These are phyloP conservation scores for Myxozyma melibiosi DNA, from an alignment of 805 yeast genomes.

Conservation along the genomic window DNA sequence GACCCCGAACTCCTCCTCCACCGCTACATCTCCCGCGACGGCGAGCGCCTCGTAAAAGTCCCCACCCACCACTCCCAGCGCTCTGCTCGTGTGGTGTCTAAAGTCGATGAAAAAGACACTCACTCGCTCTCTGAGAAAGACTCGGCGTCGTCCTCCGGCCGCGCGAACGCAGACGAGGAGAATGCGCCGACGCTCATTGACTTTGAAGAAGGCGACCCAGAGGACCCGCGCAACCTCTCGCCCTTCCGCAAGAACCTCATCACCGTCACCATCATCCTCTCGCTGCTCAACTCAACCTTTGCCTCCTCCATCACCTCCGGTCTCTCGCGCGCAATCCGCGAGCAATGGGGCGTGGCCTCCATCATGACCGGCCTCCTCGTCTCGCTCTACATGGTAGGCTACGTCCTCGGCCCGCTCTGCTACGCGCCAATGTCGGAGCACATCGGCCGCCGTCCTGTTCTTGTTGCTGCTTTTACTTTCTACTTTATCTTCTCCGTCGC, in stretches of 20 bases:
- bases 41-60: slow-evolving; percentile 1
- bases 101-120: not conserved
- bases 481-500: slow-evolving; percentile 55
- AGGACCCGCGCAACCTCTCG: slow-evolving; percentile 26
- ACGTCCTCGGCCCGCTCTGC: slow-evolving; percentile 78
- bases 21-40: slow-evolving; percentile 19
- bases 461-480: slow-evolving; percentile 51
- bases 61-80: slow-evolving; percentile 10
- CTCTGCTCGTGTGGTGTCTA: not conserved
- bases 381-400: slow-evolving; percentile 68
- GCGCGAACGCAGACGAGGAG: slow-evolving; percentile 6
- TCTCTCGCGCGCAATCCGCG: slow-evolving; percentile 40
- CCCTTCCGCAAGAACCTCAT: slow-evolving; percentile 11
- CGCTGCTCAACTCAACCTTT: slow-evolving; percentile 22
- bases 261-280: not conserved
- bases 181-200: slow-evolving; percentile 23
- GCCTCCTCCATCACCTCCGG: slow-evolving; percentile 32
- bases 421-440: slow-evolving; percentile 87
- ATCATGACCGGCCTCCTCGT: slow-evolving; percentile 53
- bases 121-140: not conserved
- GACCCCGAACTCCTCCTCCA: slow-evolving; percentile 29
- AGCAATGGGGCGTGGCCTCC: slow-evolving; percentile 50
- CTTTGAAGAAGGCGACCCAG: slow-evolving; percentile 27
- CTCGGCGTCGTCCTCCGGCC: not conserved
- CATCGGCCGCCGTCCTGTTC: slow-evolving; percentile 57